Percentiles rank a stretch among this genome's conserved stretches.
Evolutionary conservation across 352 stramenopile genomes (phyloP).

Genomic region (Plasmopara muralis): DNA sequence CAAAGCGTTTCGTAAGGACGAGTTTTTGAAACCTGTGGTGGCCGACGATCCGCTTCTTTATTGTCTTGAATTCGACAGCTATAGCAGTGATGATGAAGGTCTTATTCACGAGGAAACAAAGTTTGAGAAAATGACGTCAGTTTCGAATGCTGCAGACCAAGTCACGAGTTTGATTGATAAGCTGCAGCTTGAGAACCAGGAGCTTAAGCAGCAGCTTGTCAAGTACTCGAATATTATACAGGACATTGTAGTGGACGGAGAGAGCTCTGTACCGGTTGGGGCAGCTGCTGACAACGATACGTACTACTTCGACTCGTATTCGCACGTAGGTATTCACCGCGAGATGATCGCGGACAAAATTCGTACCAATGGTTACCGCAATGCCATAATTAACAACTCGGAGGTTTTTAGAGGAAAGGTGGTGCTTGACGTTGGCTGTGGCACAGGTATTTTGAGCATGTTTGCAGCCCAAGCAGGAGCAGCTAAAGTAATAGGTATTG

Average conservation of each 20-base stretch:
- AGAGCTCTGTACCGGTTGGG: conserved; percentile 23
- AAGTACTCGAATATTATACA: conserved; percentile 71
- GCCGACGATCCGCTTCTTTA: conserved; percentile 77
- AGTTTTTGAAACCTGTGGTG: conserved; percentile 72
- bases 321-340: conserved; percentile 97
- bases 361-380: conserved; percentile 95
- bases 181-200: conserved; percentile 55
- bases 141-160: conserved; percentile 4
- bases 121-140: conserved; percentile 13
- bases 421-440: conserved; percentile 96
- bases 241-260: conserved; percentile 65
- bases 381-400: conserved; percentile 96
- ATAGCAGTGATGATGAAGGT: conserved; percentile 39
- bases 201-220: conserved; percentile 64
- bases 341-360: conserved; percentile 90
- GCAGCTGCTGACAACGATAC: conserved; percentile 66
- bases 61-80: conserved; percentile 62
- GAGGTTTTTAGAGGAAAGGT: conserved; percentile 97
- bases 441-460: conserved; percentile 97
- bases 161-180: conserved; percentile 27
- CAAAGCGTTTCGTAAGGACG: conserved; percentile 51
- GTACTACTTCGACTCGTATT: conserved; percentile 99
- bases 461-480: conserved; percentile 92
- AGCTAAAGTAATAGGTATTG: conserved; percentile 91
- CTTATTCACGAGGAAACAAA: conserved; percentile 30